phyloP scores from a whole-genome alignment of 768 basidiomycete genomes.

The Tricholoma bakamatsutake region DNA sequence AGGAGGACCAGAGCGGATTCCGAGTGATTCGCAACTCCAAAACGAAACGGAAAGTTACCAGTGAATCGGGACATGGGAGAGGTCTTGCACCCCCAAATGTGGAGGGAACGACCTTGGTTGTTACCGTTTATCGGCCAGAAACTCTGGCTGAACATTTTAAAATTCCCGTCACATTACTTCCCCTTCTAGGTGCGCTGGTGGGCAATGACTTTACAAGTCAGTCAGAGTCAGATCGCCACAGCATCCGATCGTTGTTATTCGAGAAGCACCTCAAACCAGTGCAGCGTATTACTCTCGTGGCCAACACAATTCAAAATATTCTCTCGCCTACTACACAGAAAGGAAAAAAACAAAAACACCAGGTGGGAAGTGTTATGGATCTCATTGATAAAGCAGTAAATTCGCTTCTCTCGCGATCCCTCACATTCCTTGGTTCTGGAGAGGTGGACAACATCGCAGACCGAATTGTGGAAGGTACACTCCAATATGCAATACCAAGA shows the following conservation, averaged over 20 bases:
- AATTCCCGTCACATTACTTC: constrained; percentile 65
- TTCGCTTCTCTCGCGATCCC: constrained; percentile 45
- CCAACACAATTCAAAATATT: constrained; percentile 49
- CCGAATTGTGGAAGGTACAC: constrained; percentile 63
- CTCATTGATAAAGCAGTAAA: constrained; percentile 67
- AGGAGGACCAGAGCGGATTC: constrained; percentile 49
- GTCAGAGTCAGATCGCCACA: constrained; percentile 39
- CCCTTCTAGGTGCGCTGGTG: constrained; percentile 70
- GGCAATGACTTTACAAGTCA: constrained; percentile 75
- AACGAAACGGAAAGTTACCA: constrained; percentile 34
- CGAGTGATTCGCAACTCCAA: constrained; percentile 52
- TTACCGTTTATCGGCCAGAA: constrained; percentile 56
- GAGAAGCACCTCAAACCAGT: constrained; percentile 47
- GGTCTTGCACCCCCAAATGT: constrained; percentile 52
- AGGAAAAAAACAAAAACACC: constrained; percentile 44
- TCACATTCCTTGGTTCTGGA: constrained; percentile 45
- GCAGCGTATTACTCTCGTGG: constrained; percentile 65
- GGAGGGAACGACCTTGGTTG: constrained; percentile 42
- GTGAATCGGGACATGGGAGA: constrained; percentile 21
- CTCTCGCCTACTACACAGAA: constrained; percentile 44
- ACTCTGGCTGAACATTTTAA: constrained; percentile 58
- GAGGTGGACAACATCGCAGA: constrained; percentile 64
- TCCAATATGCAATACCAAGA: constrained; percentile 73
- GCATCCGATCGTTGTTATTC: constrained; percentile 62
- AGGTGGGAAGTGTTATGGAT: constrained; percentile 67